Evolutionary conservation across 2,329 filamentous ascomycete genomes (phyloP).

Genomic region (Rhynchosporium secalis): DNA sequence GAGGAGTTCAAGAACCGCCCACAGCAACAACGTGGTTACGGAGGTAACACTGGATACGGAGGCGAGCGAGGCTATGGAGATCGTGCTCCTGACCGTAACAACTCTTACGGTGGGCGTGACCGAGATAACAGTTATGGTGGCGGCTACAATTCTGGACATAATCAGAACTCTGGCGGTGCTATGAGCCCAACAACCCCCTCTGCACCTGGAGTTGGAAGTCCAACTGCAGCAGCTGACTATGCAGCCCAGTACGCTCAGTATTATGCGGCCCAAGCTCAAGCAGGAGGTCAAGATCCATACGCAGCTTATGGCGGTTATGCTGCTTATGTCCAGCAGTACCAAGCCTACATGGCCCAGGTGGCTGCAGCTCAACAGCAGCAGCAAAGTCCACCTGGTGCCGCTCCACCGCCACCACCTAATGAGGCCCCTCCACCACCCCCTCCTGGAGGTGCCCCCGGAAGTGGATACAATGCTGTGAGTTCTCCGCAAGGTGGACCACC

Average conservation of each 20-base stretch:
- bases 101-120: slow-evolving; percentile 43
- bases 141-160: slow-evolving; percentile 39
- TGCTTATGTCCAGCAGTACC: slow-evolving; percentile 72
- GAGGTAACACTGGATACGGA: slow-evolving; percentile 45
- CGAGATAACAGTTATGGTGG: slow-evolving; percentile 41
- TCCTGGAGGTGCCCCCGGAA: slow-evolving; percentile 54
- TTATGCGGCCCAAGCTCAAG: slow-evolving; percentile 50
- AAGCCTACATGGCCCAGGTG: slow-evolving; percentile 65
- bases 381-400: slow-evolving; percentile 35
- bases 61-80: slow-evolving; percentile 53
- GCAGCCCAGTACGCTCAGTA: slow-evolving; percentile 82
- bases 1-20: slow-evolving; percentile 82
- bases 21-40: slow-evolving; percentile 65
- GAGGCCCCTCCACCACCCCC: slow-evolving; percentile 59
- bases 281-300: slow-evolving; percentile 71
- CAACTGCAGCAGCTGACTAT: slow-evolving; percentile 61
- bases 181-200: slow-evolving; percentile 46
- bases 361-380: slow-evolving; percentile 46
- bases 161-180: slow-evolving; percentile 35
- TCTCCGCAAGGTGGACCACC: not conserved
- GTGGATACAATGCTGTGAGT: slow-evolving; percentile 59
- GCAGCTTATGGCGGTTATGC: slow-evolving; percentile 88
- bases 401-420: slow-evolving; percentile 58
- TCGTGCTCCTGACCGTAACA: slow-evolving; percentile 49
- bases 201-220: slow-evolving; percentile 46